Evolutionary conservation across 2,329 filamentous ascomycete genomes (phyloP), one percentile per base, ranked within the genome.

Genomic region (Septoria petroselini): DNA sequence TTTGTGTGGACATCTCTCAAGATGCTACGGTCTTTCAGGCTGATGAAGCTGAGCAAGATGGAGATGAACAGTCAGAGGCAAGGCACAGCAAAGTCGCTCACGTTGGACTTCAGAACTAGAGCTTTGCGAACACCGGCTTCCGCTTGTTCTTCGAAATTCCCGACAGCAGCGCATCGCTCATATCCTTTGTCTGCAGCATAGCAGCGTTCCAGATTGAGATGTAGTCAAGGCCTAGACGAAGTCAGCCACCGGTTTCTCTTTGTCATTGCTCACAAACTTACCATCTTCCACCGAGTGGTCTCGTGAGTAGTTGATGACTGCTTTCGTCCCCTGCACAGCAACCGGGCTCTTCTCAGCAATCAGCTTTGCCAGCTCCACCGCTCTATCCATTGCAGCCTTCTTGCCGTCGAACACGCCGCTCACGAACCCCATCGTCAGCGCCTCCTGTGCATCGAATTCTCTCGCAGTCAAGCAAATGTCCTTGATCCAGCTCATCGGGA

Each of bases 271-370:
- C 88, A 82, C 1, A 83, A 79, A 50, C 57, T 47, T 31, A 58
- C 58, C 59, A 61, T 95, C 88, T 39, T 79, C 81, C 19, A 94
- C 81, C 1, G 78, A 76, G 66, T 89, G 82, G 68, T 95, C 90
- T 62, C 88, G 78, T 23, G 84, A 86, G 65, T 85, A 88, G 69
- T 93, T 90, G 64, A 95, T 68, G 55, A 95, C 71, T 71, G 91
- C 86, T 73, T 95, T 95, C 4, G 90, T 95, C 7, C 88, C 85
- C 72, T 89, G 82, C 57, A 91, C 86, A 1, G 89, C 90, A 17
- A 97, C 83, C 0, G 91, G 91, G 64, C 86, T 93, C 78, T 96
- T 96, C n/a, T 69, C 73, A 25, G 87, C 85, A 52, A 96, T 80
- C 62, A 83, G 62, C 8, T 65, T 70, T 0, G 86, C 88, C 62